phyloP scores from a whole-genome alignment of 495 filamentous ascomycete species.

The Penicillium cinerascens region DNA sequence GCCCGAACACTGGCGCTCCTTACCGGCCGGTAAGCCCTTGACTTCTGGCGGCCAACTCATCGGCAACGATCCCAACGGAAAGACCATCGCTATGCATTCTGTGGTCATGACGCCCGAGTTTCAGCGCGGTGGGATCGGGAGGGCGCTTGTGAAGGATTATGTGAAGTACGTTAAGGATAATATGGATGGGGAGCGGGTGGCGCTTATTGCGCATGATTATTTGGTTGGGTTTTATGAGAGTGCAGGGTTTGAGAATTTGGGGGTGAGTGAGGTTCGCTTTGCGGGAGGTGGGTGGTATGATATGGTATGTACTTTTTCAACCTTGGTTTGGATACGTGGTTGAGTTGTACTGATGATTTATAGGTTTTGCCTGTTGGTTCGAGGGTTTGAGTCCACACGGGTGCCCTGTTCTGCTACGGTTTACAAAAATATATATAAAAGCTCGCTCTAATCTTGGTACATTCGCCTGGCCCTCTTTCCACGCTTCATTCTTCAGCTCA shows the following conservation, averaged over 20 bases:
- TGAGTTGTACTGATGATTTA: not conserved
- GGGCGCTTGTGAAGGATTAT: constrained; percentile 18
- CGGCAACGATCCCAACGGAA: constrained; percentile 20
- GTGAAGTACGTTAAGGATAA: constrained; percentile 12
- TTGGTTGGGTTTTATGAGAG: constrained; percentile 25
- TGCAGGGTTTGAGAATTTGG: constrained; percentile 17
- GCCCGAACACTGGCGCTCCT: constrained; percentile 18
- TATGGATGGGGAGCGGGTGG: not conserved
- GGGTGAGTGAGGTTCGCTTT: constrained; percentile 15
- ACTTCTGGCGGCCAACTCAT: constrained; percentile 10
- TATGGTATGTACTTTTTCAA: constrained; percentile 8
- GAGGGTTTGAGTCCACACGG: too few species aligned
- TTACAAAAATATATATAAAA: not conserved
- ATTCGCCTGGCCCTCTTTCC: too few species aligned
- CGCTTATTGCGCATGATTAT: constrained; percentile 23
- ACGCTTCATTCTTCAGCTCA: not conserved
- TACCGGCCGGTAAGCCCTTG: not conserved
- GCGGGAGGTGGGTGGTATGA: constrained; percentile 21
- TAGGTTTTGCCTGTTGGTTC: not conserved
- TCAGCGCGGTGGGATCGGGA: constrained; percentile 22
- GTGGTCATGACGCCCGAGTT: constrained; percentile 22
- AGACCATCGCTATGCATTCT: constrained; percentile 22
- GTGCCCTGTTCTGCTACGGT: too few species aligned
- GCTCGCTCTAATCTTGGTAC: too few species aligned
- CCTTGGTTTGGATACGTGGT: not conserved